phyloP scores from a whole-genome alignment of 139 green algal species.

The Picochlorum sp. region DNA sequence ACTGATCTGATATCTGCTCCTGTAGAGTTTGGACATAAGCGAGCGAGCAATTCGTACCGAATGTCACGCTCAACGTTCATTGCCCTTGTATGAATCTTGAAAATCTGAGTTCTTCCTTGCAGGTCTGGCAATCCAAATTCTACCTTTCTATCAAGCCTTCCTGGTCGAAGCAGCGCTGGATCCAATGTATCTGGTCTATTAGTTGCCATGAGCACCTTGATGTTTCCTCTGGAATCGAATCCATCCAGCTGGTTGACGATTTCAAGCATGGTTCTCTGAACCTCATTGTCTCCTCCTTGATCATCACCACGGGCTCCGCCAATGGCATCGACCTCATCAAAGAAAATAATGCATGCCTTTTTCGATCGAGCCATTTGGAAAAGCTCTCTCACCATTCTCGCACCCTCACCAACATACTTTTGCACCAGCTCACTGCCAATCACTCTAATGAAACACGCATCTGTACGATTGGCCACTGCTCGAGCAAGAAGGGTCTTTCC shows the following conservation, averaged over 20 bases:
- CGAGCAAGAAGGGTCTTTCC: slow-evolving; percentile 96
- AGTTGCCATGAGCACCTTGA: slow-evolving; percentile 97
- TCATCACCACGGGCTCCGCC: slow-evolving; percentile 94
- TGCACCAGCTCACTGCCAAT: slow-evolving; percentile 97
- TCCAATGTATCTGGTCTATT: slow-evolving; percentile 97
- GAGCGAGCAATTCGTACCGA: slow-evolving; percentile 86
- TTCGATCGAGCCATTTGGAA: slow-evolving; percentile 92
- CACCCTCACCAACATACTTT: slow-evolving; percentile 98
- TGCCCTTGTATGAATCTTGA: slow-evolving; percentile 93
- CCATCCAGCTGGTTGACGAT: slow-evolving; percentile 99
- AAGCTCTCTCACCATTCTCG: slow-evolving; percentile 75
- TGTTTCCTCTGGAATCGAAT: slow-evolving; percentile 97
- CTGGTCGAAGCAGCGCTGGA: slow-evolving; percentile 89
- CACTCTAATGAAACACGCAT: slow-evolving; percentile 99
- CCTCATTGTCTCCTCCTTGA: slow-evolving; percentile 95
- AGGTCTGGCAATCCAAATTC: slow-evolving; percentile 97
- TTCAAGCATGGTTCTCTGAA: slow-evolving; percentile 99
- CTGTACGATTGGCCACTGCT: slow-evolving; percentile 95
- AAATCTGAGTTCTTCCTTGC: slow-evolving; percentile 84
- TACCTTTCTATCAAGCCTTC: slow-evolving; percentile 94
- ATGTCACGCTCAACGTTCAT: slow-evolving; percentile 98
- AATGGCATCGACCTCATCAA: slow-evolving; percentile 97
- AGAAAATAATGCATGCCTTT: slow-evolving; percentile 99
- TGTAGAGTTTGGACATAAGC: slow-evolving; percentile 92
- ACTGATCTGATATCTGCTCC: slow-evolving; percentile 93